Base-by-base conservation (phyloP, 1,284 basidiomycete genomes). In the Anthracocystis panici-leucophaei region DNA sequence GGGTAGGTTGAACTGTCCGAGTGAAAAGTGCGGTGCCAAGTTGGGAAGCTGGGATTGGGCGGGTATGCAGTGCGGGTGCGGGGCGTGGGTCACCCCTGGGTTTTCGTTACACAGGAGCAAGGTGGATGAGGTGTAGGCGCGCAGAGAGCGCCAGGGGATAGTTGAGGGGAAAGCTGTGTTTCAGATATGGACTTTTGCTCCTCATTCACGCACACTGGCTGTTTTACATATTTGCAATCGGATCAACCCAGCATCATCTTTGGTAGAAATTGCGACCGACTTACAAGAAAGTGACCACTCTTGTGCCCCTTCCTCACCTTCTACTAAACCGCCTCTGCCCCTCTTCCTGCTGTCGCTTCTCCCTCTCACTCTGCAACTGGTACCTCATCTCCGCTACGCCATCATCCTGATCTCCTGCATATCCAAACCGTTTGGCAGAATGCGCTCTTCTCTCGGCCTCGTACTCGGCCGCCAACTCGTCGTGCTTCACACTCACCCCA, bases 21-120 rank as follows among this genome's bases (percentile, higher is more conserved):
- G 94, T 83, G 89, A 90, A 77, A 94, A 92, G 83, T 99, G 96
- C 80, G 89, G 89, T 0, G 90, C 90, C 20, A 99, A 99, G 87
- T 89, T 99, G 25, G 96, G 96, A 5, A 96, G 92, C 83, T 99
- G 92, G 83, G 95, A 97, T 85, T 99, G 96, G 96, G 94, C 95
- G 4, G 96, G 96, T 0, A 91, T 93, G 50, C 91, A 92, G 83
- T 97, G 95, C 85, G 92, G 92, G 23, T 97, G 95, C 41, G 83
- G 83, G 5, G 81, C 81, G 3, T 85, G 83, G 83, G 75, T 77
- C 25, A 77, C 79, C 0, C 75, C 94, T 90, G 94, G 93, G 0
- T 96, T 97, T 84, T 95, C 93, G 79, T 92, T 97, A 63, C 91
- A 91, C 80, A 88, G 92, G 33, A 93, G 92, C 60, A 95, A 95